phyloP scores from a whole-genome alignment of 129 eudicot genomes.

The Scalesia atractyloides region DNA sequence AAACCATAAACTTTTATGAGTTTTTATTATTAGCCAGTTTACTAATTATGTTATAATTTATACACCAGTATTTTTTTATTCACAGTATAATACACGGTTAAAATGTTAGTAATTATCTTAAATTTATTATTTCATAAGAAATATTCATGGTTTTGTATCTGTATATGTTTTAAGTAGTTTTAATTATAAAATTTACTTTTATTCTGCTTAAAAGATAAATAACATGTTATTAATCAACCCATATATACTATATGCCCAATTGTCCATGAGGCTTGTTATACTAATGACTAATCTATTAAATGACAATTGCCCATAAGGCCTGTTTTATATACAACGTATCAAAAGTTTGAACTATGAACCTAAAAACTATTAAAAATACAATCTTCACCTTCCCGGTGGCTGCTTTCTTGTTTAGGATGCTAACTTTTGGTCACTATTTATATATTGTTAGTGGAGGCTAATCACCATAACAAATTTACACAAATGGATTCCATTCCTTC shows the following conservation, averaged over 20 bases:
- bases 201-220: background rate
- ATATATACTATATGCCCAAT: background rate
- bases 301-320: background rate
- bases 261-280: background rate
- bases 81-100: too few relatives aligned
- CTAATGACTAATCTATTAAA: background rate
- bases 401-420: background rate
- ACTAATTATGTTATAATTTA: too few relatives aligned
- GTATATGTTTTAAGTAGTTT: background rate
- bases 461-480: background rate
- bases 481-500: conserved; percentile 3
- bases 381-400: background rate
- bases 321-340: background rate
- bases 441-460: background rate
- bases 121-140: background rate
- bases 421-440: conserved; percentile 11
- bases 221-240: background rate
- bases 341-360: background rate
- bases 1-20: too few relatives aligned
- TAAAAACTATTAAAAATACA: background rate
- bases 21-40: too few relatives aligned
- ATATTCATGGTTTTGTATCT: background rate
- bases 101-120: too few relatives aligned
- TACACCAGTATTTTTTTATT: too few relatives aligned
- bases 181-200: too few relatives aligned